Evolutionary conservation across 2,329 filamentous ascomycete genomes (phyloP), one percentile per base, ranked within the genome.

Genomic region (Rhytidhysteron rufulum): DNA sequence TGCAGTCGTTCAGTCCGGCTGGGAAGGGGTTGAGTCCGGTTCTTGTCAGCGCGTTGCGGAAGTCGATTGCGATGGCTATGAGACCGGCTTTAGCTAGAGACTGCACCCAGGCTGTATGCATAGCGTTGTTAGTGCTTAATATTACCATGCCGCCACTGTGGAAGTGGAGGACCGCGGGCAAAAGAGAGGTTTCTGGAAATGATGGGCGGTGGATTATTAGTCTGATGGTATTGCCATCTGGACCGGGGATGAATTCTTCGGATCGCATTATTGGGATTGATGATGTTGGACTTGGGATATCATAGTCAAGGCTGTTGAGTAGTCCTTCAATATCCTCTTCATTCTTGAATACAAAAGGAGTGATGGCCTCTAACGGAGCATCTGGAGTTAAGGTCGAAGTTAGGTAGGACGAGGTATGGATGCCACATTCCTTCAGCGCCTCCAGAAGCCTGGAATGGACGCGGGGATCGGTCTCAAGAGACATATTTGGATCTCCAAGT

Each of bases 71-170:
- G 22, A 63, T 51, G 15, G 40, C 49, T 3, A 60, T 40, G 10
- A 54, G 33, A 6, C 60, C 44, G 4, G 54, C 54, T 13, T 36
- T 53, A 20, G 42, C 41, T 19, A 42, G n/a, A 24, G 19, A 24
- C 8, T 39, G n/a, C 10, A 19, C 17, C 57, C 54, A 61, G 19
- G 50, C 48, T 13, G 45, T 20, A 31, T 62, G 58, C 7, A 54
- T 43, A 22, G 33, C 29, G 39, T 50, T 50, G 32, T 34, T 27
- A 4, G 50, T 54, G 9, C 36, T 34, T 11, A 51, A 30, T 13
- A 50, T 40, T 5, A 49, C 47, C 54, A 59, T 59, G 8, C 55
- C 56, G n/a, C 57, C 58, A 18, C 58, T 54, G 17, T 62, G 55
- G 10, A 50, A 36, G 43, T 60, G 59, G 4, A 59, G n/a, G 1